Conservation (phyloP, 768 basidiomycete genomes). For the Russula abietina region DNA sequence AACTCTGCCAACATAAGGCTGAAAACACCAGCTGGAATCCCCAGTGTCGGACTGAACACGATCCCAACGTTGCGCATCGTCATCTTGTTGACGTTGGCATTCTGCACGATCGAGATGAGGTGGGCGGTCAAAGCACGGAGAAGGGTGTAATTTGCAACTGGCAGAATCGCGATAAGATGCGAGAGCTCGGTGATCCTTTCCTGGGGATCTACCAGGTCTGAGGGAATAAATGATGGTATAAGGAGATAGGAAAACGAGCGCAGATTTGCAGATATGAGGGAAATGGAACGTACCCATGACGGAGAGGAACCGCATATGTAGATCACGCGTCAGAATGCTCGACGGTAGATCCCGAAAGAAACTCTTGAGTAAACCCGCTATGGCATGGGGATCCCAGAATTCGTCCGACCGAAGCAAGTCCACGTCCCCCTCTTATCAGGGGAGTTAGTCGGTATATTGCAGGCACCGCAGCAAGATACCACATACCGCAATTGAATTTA, state of each 20-base stretch:
- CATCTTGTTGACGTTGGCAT: constrained; percentile 92
- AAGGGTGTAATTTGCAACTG: constrained; percentile 88
- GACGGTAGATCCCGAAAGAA: constrained; percentile 91
- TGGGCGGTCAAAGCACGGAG: constrained; percentile 93
- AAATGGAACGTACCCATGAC: constrained; percentile 73
- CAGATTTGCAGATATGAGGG: constrained; percentile 7
- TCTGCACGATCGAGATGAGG: constrained; percentile 90
- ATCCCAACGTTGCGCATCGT: constrained; percentile 98
- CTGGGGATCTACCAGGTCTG: constrained; percentile 84
- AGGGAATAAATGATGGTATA: constrained; percentile 13
- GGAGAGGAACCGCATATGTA: constrained; percentile 84
- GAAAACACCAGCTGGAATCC: constrained; percentile 96
- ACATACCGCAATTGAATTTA: constrained; percentile 80
- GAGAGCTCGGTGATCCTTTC: constrained; percentile 87
- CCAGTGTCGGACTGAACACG: constrained; percentile 95
- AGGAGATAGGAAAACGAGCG: constrained; percentile 8
- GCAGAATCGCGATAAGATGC: constrained; percentile 78
- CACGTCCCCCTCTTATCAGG: constrained; percentile 82
- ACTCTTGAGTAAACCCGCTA: constrained; percentile 89
- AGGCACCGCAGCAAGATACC: constrained; percentile 1
- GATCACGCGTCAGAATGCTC: constrained; percentile 86
- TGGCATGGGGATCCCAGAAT: constrained; percentile 96
- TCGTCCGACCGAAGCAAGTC: constrained; percentile 84
- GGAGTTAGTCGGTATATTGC: background rate
- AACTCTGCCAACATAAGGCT: constrained; percentile 92